Evolutionary conservation across 169 alveolate species (phyloP).

Genomic region (Plasmodium gaboni): DNA sequence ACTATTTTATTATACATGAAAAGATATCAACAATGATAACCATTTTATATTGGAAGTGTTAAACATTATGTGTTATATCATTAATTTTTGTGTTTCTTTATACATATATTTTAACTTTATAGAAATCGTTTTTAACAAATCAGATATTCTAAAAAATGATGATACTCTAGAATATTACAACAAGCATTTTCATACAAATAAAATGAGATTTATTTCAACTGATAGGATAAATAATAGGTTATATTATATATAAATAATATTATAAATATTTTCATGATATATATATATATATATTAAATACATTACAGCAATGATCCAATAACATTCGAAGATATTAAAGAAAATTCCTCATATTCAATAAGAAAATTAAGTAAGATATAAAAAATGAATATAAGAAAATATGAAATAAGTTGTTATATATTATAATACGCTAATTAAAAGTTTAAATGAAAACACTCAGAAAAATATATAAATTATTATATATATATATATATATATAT

Average conservation of each 20-base stretch:
- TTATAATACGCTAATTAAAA: too few relatives aligned
- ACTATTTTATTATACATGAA: too few relatives aligned
- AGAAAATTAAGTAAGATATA: too few relatives aligned
- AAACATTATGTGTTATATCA: too few relatives aligned
- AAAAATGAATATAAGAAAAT: too few relatives aligned
- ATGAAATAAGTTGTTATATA: too few relatives aligned
- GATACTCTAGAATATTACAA: neutral
- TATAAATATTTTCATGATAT: neutral
- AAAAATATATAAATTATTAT: too few relatives aligned
- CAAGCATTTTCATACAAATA: conserved; percentile 5
- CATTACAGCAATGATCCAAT: conserved; percentile 20
- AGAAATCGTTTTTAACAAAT: conserved; percentile 65
- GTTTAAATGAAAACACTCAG: too few relatives aligned
- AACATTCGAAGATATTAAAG: conserved; percentile 14
- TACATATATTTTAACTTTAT: neutral
- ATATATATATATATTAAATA: neutral
- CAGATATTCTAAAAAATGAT: neutral
- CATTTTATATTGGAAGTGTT: too few relatives aligned
- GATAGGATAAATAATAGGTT: conserved; percentile 28
- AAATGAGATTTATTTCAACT: neutral
- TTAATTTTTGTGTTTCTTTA: neutral
- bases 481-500: too few relatives aligned
- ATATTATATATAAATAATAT: neutral
- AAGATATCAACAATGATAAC: too few relatives aligned
- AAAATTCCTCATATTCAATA: neutral